Evolutionary conservation across 2,329 filamentous ascomycete species (phyloP).

Genomic region (Ophiosphaerella herpotricha): DNA sequence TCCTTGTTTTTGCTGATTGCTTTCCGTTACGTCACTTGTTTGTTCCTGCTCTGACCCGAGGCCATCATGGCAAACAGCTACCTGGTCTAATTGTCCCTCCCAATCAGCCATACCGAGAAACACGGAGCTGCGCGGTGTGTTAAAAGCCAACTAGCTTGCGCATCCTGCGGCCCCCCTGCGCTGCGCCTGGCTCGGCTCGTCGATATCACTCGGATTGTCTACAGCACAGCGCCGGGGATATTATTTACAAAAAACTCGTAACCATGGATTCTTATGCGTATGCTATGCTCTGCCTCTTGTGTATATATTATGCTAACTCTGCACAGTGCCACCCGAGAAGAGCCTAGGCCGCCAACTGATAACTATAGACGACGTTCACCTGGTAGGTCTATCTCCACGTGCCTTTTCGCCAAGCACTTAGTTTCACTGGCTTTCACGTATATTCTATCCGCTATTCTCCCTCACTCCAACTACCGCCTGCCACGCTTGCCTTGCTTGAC

Average conservation of each 20-base stretch:
- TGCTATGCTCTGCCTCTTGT: slow-evolving; percentile 8
- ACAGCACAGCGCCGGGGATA: background rate
- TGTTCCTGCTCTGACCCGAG: slow-evolving; percentile 47
- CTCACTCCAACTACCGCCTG: background rate
- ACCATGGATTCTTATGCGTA: slow-evolving; percentile 48
- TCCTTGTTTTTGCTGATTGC: slow-evolving; percentile 35
- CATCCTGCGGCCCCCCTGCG: slow-evolving; percentile 14
- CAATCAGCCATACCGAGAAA: slow-evolving; percentile 17
- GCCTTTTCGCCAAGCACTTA: background rate
- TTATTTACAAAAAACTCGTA: background rate
- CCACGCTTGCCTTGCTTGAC: background rate
- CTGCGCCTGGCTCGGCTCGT: slow-evolving; percentile 6
- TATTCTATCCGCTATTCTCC: background rate
- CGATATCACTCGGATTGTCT: background rate
- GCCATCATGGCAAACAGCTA: slow-evolving; percentile 51
- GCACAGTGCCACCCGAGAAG: slow-evolving; percentile 51
- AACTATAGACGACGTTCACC: slow-evolving; percentile 67
- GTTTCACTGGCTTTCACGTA: background rate
- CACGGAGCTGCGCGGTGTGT: slow-evolving; percentile 12
- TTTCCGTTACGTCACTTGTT: slow-evolving; percentile 36
- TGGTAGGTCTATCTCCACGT: slow-evolving; percentile 56
- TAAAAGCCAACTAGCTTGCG: slow-evolving; percentile 23
- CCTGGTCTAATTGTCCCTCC: slow-evolving; percentile 34
- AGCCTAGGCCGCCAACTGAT: slow-evolving; percentile 57
- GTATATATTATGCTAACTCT: slow-evolving; percentile 16